Evolutionary conservation across 2,329 filamentous ascomycete genomes (phyloP), one percentile per base, ranked within the genome.

Genomic region (Aspergillus sp.): DNA sequence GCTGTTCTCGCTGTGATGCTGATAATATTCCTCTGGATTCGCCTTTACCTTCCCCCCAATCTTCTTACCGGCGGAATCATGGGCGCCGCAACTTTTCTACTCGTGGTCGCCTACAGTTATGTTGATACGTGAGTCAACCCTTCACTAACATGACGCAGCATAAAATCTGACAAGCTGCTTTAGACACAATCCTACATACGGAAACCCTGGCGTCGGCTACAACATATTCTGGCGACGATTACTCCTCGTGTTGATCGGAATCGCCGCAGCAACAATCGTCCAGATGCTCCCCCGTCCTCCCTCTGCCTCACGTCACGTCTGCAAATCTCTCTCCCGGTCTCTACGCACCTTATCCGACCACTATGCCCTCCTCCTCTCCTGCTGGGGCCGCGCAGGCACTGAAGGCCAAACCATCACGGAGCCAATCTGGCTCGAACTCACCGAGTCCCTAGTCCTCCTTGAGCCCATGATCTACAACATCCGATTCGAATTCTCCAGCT

Each of bases 31-130:
- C 69, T 78, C 61, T 75, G 71, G 66, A 63, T 59, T 30, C 69
- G 75, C 13, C 55, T 78, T 0, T 77, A 72, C 41, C 62, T 69
- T 1, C 66, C 72, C 1, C 62, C 26, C 71, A 65, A 62, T n/a
- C 39, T 72, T 41, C 50, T 75, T 34, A 65, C 73, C 55, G 70
- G 66, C 4, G 62, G 59, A 2, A 75, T 76, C 4, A 77, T 78
- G 56, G 76, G 71, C 0, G 73, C 76, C 2, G 70, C 75, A 15
- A 82, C 80, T 0, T 79, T 77, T 51, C 64, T 71, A 3, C 67
- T 82, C 4, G 68, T 81, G 2, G 55, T 82, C 13, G 79, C 77
- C 2, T 82, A 79, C 63, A 81, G 80, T 53, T 82, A 71, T 63
- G 78, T 78, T 30, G 66, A 78, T 45, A 66, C 72, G 79, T 8